phyloP scores from a whole-genome alignment of 2,329 filamentous ascomycete genomes.

The Fusarium albosuccineum region DNA sequence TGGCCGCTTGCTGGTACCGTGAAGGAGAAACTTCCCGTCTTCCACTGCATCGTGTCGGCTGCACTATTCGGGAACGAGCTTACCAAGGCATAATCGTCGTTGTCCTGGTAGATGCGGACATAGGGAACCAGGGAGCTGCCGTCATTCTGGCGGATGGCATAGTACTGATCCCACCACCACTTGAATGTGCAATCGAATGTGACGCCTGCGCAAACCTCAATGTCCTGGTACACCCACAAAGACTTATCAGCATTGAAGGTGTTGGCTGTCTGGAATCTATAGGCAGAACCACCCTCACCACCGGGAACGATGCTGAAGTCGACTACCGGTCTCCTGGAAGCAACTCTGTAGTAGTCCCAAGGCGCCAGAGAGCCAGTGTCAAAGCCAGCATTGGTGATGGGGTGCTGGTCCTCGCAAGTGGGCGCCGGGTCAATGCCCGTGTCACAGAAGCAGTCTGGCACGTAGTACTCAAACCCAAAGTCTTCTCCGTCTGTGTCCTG shows the following conservation, averaged over 20 bases:
- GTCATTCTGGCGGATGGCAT: accelerated
- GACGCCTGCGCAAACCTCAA: slow-evolving; percentile 2
- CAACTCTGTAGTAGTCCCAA: not conserved
- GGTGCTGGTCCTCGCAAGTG: not conserved
- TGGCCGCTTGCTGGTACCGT: not conserved
- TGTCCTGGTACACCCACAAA: slow-evolving; percentile 8
- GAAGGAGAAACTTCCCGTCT: not conserved
- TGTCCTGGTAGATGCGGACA: slow-evolving; percentile 10
- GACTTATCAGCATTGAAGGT: slow-evolving; percentile 7
- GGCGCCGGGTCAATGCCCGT: not conserved
- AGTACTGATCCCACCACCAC: slow-evolving; percentile 23
- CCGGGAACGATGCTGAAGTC: not conserved
- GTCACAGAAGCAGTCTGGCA: slow-evolving; percentile 15
- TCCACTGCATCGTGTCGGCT: not conserved
- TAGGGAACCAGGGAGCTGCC: not conserved
- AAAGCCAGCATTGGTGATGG: not conserved
- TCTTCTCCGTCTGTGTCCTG: no score
- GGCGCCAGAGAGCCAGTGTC: not conserved
- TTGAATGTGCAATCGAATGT: not conserved
- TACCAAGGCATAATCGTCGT: not conserved
- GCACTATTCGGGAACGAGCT: not conserved
- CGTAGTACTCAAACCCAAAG: not conserved
- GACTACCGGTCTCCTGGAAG: not conserved
- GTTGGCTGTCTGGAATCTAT: slow-evolving; percentile 6
- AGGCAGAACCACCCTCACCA: not conserved